These are phyloP conservation scores for Avena insularis DNA, from an alignment of 176 grass and related monocot species.

Conservation along the genomic window DNA sequence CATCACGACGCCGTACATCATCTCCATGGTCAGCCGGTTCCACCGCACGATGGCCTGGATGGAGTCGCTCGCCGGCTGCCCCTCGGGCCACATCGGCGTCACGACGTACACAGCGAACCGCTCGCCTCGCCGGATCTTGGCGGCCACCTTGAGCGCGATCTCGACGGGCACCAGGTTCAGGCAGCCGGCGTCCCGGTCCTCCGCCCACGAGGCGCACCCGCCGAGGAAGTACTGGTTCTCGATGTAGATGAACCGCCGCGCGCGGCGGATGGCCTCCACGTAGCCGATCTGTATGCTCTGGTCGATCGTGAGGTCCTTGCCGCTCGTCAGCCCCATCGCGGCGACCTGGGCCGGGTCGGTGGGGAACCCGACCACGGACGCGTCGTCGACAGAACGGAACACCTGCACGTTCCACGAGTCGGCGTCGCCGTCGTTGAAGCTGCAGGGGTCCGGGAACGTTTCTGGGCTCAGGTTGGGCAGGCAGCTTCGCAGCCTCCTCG, in stretches of 20 bases:
- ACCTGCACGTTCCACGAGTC: slow-evolving; percentile 89
- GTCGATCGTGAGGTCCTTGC: slow-evolving; percentile 73
- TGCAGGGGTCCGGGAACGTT: slow-evolving; percentile 42
- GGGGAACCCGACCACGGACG: slow-evolving; percentile 78
- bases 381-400: slow-evolving; percentile 86
- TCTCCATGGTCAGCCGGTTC: slow-evolving; percentile 75
- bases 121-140: slow-evolving; percentile 68
- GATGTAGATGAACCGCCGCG: slow-evolving; percentile 80
- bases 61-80: slow-evolving; percentile 54
- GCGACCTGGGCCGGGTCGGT: slow-evolving; percentile 47
- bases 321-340: slow-evolving; percentile 62
- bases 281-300: slow-evolving; percentile 76
- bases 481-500: slow-evolving; percentile 44
- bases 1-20: slow-evolving; percentile 78
- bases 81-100: slow-evolving; percentile 95
- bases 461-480: slow-evolving; percentile 55
- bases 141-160: slow-evolving; percentile 79
- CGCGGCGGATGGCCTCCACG: slow-evolving; percentile 81
- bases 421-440: neutral
- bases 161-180: slow-evolving; percentile 85
- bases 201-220: slow-evolving; percentile 73
- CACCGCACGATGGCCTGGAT: slow-evolving; percentile 84
- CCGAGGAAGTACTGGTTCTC: slow-evolving; percentile 99
- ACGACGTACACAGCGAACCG: slow-evolving; percentile 79
- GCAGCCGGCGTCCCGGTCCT: slow-evolving; percentile 68